Evolutionary conservation across 1,284 basidiomycete genomes (phyloP), one percentile per base, ranked within the genome.

Genomic region (Athelia psychrophila): DNA sequence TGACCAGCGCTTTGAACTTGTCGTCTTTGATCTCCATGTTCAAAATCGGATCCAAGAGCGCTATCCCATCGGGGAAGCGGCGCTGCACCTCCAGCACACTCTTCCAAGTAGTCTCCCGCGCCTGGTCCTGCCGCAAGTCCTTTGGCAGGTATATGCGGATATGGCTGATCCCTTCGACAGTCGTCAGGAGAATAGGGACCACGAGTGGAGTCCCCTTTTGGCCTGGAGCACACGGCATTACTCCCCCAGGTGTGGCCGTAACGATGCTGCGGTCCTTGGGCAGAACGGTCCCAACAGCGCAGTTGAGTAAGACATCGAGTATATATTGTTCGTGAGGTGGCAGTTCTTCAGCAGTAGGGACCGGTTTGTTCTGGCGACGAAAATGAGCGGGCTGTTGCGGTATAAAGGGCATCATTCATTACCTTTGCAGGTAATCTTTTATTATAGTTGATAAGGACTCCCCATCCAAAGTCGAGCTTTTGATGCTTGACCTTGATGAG

Each of bases 11-110:
- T 63, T 85, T 84, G 74, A 99, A 99, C 56, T 89, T 91, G 36
- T 93, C 91, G 64, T 99, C 97, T 56, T 90, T 91, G 67, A 99
- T 98, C 24, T 88, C 89, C 95, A 99, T 96, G 68, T 98, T 95
- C 62, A 93, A 81, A 50, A 98, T 78, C 0, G 97, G 97, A 66
- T 99, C 97, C 6, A 99, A 77, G 5, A 96, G 73, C 0, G 91
- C 78, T 45, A 98, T 84, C 1, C 93, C 94, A 47, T 92, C 82
- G 0, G 93, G 91, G 74, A 96, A 96, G 38, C 96, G 82, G 54
- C 88, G 80, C 56, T 94, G 86, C 16, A 98, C 92, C 70, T 99
- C 96, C 47, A 85, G 68, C 16, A 99, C 83, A 55, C 91, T 91
- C 75, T 94, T 94, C 84, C 91, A 95, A 2, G 86, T 82, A 5